Evolutionary conservation across 306 rosid genomes (phyloP).

Genomic region (Castanospermum australe): DNA sequence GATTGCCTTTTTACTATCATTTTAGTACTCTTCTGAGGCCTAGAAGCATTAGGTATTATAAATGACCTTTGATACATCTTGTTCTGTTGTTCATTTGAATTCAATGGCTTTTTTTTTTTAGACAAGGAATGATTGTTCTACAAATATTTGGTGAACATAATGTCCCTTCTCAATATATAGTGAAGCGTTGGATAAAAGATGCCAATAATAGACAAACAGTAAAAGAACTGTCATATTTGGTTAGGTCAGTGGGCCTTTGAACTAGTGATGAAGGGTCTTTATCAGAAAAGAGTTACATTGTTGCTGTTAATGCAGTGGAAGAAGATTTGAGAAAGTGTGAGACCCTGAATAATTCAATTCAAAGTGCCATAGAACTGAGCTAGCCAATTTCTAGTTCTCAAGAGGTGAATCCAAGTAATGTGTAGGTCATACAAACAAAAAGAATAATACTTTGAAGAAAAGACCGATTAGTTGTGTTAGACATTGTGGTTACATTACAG

Average conservation of each 20-base stretch:
- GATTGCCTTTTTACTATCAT: too few species aligned
- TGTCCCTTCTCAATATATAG: conserved; percentile 66
- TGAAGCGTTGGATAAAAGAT: conserved; percentile 78
- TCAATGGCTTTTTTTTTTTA: conserved; percentile 78
- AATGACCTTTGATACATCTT: conserved; percentile 51
- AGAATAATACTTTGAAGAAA: conserved; percentile 53
- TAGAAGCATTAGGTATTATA: too few species aligned
- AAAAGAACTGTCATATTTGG: conserved; percentile 43
- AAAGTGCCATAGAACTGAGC: conserved; percentile 48
- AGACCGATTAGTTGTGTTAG: conserved; percentile 49
- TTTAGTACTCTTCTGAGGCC: too few species aligned
- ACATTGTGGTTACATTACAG: not conserved
- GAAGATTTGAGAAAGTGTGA: conserved; percentile 59
- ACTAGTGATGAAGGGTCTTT: conserved; percentile 65
- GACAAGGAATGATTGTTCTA: conserved; percentile 81
- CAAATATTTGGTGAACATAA: conserved; percentile 60
- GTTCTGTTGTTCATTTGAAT: conserved; percentile 64
- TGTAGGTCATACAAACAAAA: conserved; percentile 47
- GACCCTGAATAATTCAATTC: conserved; percentile 45
- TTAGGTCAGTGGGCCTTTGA: conserved; percentile 56
- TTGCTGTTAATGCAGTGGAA: conserved; percentile 56
- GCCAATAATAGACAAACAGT: conserved; percentile 54
- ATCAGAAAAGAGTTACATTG: conserved; percentile 55
- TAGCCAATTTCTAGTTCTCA: conserved; percentile 32
- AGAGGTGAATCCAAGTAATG: conserved; percentile 30